Evolutionary conservation across 2,329 filamentous ascomycete genomes (phyloP), one percentile per base, ranked within the genome.

Genomic region (Huntiella decipiens): DNA sequence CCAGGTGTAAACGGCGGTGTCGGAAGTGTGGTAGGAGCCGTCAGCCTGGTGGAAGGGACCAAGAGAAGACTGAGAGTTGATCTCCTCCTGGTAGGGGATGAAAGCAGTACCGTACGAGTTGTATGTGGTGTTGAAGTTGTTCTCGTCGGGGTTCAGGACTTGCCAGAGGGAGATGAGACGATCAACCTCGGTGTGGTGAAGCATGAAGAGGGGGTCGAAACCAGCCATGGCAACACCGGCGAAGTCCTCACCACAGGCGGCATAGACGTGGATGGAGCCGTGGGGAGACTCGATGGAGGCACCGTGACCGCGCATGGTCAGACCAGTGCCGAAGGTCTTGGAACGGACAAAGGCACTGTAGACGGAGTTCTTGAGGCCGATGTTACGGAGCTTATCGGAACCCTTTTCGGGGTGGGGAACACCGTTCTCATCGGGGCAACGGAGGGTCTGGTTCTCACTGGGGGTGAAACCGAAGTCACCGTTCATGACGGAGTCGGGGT

Each of bases 91-190:
- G 2, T 50, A 43, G 1, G 61, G 57, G 6, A 65, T 67, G 38
- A 58, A 63, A 52, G 60, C 74, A 13, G 61, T 59, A 33, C 58
- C 55, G 22, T 58, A 56, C 4, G 60, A 54, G 2, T 15, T 37
- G 52, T 65, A 66, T 5, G 19, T 28, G 4, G 60, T 56, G 31
- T 47, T 53, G 53, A 66, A 63, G 28, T 62, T 55, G 45, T 54
- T 51, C 49, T 59, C 52, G 39, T 54, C 50, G 16, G 63, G 63
- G 48, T 56, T 53, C 43, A 71, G 62, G 22, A 60, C 61, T 53
- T 69, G 61, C 64, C 63, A 72, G 53, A 69, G 64, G n/a, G 73
- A 67, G 59, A 76, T 78, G 34, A 81, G 63, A 36, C 77, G 70
- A 54, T 81, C 75, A 45, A 81, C 66, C 53, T 81, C 74, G 54